These are phyloP conservation scores for Plasmodium reichenowi DNA, from an alignment of 169 alveolate species.

Conservation along the genomic window DNA sequence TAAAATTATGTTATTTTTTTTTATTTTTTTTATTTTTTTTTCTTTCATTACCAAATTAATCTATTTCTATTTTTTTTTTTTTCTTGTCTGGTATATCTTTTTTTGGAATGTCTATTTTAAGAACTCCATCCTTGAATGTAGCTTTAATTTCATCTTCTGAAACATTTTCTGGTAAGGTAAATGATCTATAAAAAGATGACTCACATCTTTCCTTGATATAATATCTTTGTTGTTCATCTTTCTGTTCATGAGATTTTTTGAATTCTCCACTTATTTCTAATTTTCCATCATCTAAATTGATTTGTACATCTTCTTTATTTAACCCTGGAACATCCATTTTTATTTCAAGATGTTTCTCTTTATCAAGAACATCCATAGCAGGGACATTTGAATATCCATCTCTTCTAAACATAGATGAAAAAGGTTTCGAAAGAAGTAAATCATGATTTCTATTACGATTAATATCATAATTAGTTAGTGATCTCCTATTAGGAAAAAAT, in stretches of 20 bases:
- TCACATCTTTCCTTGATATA: conserved; percentile 30
- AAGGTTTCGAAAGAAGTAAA: conserved; percentile 20
- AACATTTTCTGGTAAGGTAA: conserved; percentile 53
- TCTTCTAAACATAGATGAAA: neutral
- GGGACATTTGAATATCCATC: conserved; percentile 23
- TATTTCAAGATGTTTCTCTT: conserved; percentile 47
- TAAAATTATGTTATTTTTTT: conserved; percentile 23
- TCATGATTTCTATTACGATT: conserved; percentile 19
- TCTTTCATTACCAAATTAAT: conserved; percentile 1
- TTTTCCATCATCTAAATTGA: conserved; percentile 12
- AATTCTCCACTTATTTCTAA: conserved; percentile 40
- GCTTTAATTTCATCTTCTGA: conserved; percentile 46
- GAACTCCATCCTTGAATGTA: conserved; percentile 66
- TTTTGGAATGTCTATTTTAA: conserved; percentile 60
- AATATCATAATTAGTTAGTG: conserved; percentile 30
- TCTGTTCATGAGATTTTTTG: conserved; percentile 28
- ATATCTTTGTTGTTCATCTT: conserved; percentile 44
- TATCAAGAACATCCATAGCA: conserved; percentile 45
- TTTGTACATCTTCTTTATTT: conserved; percentile 49
- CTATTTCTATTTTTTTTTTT: conserved; percentile 45
- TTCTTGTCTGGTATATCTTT: conserved; percentile 21
- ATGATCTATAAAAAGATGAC: conserved; percentile 24
- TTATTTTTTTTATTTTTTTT: conserved; percentile 1
- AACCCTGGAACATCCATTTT: conserved; percentile 66
- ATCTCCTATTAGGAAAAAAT: conserved; percentile 49